phyloP scores from a whole-genome alignment of 345 rosid species.

The Nasturtium officinale region DNA sequence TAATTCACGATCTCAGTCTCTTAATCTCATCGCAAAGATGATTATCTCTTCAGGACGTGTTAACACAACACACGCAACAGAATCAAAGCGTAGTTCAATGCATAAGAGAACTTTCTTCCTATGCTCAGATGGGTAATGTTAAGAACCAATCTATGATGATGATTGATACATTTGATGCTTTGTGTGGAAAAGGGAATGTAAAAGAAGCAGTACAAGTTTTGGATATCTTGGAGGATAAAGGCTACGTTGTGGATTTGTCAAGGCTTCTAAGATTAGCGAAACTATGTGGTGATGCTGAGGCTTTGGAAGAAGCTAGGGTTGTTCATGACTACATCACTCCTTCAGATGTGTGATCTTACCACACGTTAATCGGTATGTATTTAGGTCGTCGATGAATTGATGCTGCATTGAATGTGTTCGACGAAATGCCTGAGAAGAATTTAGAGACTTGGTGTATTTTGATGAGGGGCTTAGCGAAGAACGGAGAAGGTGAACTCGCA shows the following conservation, averaged over 20 bases:
- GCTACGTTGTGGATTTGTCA: conserved; percentile 49
- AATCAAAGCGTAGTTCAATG: background rate
- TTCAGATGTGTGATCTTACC: conserved; percentile 47
- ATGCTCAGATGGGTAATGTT: conserved; percentile 2
- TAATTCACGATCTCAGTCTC: conserved; percentile 12
- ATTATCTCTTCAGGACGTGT: background rate
- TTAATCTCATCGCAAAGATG: conserved; percentile 1
- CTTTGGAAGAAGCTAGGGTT: conserved; percentile 59
- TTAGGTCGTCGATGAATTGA: conserved; percentile 51
- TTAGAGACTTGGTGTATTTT: conserved; percentile 69
- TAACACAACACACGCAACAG: background rate
- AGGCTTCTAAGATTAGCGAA: conserved; percentile 52
- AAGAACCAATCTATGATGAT: background rate
- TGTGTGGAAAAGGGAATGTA: conserved; percentile 52
- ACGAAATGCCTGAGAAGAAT: conserved; percentile 55
- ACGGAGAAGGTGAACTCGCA: conserved; percentile 71
- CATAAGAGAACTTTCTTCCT: conserved; percentile 3
- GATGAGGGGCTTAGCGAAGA: conserved; percentile 66
- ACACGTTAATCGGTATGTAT: conserved; percentile 65
- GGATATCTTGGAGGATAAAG: conserved; percentile 44
- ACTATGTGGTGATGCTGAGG: conserved; percentile 59
- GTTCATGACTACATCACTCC: conserved; percentile 50
- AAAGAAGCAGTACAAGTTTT: conserved; percentile 59
- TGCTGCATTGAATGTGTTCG: conserved; percentile 53
- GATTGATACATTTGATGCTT: conserved; percentile 19